A percentile compares a stretch with the other conserved stretches of the same genome.
phyloP scores from a whole-genome alignment of 2,329 filamentous ascomycete genomes.

The Tolypocladium inflatum region DNA sequence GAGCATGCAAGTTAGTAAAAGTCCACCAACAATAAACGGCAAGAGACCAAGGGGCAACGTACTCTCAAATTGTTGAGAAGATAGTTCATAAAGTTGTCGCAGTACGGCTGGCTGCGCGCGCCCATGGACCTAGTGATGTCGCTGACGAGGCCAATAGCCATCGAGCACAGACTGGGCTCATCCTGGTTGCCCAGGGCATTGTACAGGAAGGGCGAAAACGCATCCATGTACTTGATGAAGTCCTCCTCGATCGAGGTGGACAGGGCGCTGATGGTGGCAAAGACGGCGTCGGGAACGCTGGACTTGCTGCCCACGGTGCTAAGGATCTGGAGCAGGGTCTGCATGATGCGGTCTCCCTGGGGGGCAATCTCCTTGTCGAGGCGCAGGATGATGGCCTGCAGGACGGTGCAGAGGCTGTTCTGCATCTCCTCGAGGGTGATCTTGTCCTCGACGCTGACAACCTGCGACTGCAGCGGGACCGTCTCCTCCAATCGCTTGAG shows the following conservation, averaged over 20 bases:
- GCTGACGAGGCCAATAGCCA: slow-evolving; percentile 95
- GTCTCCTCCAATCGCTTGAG: slow-evolving; percentile 88
- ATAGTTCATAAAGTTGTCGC: slow-evolving; percentile 97
- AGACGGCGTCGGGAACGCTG: slow-evolving; percentile 87
- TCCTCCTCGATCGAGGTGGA: slow-evolving; percentile 86
- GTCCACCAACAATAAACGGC: no score
- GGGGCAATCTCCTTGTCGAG: slow-evolving; percentile 86
- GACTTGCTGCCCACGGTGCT: slow-evolving; percentile 73
- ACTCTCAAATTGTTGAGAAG: slow-evolving; percentile 84
- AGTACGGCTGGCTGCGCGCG: slow-evolving; percentile 86
- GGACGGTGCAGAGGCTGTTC: slow-evolving; percentile 83
- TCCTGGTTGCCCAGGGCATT: slow-evolving; percentile 93
- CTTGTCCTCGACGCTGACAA: slow-evolving; percentile 93
- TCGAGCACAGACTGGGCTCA: slow-evolving; percentile 85
- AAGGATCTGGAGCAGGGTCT: slow-evolving; percentile 73
- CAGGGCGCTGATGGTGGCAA: slow-evolving; percentile 85
- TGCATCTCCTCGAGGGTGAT: slow-evolving; percentile 97
- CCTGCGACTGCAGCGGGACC: slow-evolving; percentile 78
- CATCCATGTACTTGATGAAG: slow-evolving; percentile 96
- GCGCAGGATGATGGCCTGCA: slow-evolving; percentile 84
- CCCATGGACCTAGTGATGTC: slow-evolving; percentile 91
- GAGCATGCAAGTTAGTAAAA: slow-evolving; percentile 6
- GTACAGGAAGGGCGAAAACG: slow-evolving; percentile 86
- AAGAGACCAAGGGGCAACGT: slow-evolving; percentile 19
- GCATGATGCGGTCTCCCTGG: slow-evolving; percentile 91